phyloP scores from a whole-genome alignment of 2,329 filamentous ascomycete genomes.

The Ramularia endophylla region DNA sequence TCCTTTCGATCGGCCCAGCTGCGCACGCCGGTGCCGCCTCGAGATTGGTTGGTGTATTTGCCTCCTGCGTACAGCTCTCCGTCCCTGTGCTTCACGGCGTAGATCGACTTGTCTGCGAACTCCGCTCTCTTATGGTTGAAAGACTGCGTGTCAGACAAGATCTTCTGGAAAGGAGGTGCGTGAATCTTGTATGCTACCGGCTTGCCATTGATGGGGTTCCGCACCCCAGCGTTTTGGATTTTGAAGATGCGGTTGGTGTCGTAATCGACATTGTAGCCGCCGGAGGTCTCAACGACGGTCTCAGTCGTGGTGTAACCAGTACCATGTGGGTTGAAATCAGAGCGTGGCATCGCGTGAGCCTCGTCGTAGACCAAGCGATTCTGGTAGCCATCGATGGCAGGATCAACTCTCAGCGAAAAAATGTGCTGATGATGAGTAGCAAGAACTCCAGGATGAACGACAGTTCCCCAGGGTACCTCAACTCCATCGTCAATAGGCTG shows the following conservation, averaged over 20 bases:
- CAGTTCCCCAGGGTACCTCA: conserved; percentile 60
- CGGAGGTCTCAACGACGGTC: conserved; percentile 44
- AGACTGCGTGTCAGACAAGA: conserved; percentile 47
- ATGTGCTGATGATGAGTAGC: conserved; percentile 71
- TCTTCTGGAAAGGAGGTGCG: conserved; percentile 45
- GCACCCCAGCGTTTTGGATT: conserved; percentile 41
- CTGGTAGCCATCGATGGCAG: conserved; percentile 41
- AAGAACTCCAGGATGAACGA: conserved; percentile 63
- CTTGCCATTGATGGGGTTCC: conserved; percentile 44
- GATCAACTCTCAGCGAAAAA: conserved; percentile 52
- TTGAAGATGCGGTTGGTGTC: conserved; percentile 44
- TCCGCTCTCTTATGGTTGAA: conserved; percentile 54
- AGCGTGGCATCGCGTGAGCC: conserved; percentile 54
- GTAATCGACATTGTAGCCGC: conserved; percentile 45
- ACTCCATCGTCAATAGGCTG: conserved; percentile 61
- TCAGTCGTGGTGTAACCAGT: conserved; percentile 44
- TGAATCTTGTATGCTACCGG: conserved; percentile 47
- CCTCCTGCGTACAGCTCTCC: conserved; percentile 56
- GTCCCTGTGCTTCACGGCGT: conserved; percentile 53
- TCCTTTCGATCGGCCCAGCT: conserved; percentile 49
- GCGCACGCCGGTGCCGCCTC: conserved; percentile 44
- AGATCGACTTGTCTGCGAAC: conserved; percentile 54
- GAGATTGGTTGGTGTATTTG: conserved; percentile 49
- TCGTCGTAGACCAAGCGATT: conserved; percentile 48
- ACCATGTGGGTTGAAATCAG: conserved; percentile 51